These are phyloP conservation scores for Microascus cirrosus DNA, from an alignment of 2,329 filamentous ascomycete species.

Conservation along the genomic window DNA sequence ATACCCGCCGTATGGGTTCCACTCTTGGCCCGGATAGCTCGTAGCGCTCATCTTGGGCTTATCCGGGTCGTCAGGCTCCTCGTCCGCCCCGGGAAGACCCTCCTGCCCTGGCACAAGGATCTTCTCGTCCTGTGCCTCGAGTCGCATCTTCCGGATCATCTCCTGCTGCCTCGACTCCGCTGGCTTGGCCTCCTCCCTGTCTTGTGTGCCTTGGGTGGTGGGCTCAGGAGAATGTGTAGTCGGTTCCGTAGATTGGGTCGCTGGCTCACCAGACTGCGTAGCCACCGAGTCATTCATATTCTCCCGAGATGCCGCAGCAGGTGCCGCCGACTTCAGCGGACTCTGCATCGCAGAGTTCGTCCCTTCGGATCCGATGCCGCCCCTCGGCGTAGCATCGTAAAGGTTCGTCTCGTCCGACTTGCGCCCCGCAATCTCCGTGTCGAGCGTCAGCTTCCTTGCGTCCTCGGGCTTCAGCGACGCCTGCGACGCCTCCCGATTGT, in stretches of 20 bases:
- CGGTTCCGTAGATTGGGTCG: background rate
- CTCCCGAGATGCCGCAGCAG: background rate
- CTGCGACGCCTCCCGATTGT: conserved; percentile 1
- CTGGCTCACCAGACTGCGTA: background rate
- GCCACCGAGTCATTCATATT: background rate
- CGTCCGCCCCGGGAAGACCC: conserved; percentile 13
- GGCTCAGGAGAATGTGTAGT: conserved; percentile 4
- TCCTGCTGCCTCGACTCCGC: conserved; percentile 1
- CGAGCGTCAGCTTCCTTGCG: conserved; percentile 3
- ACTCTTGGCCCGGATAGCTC: conserved; percentile 61
- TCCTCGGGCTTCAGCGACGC: conserved; percentile 7
- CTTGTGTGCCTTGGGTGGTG: conserved; percentile 1
- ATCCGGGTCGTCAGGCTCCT: conserved; percentile 17
- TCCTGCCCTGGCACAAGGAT: conserved; percentile 27
- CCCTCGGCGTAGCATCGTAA: conserved; percentile 20
- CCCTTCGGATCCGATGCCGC: background rate
- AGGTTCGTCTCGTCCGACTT: conserved; percentile 17
- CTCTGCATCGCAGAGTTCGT: background rate
- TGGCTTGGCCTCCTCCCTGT: conserved; percentile 4
- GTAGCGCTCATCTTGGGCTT: conserved; percentile 52
- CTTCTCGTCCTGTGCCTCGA: conserved; percentile 40
- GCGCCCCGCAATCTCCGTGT: conserved; percentile 3
- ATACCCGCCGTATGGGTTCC: conserved; percentile 42
- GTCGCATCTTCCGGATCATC: conserved; percentile 11
- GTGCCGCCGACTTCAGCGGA: background rate